A percentile compares a stretch with the other conserved stretches of the same genome.
phyloP scores from a whole-genome alignment of 352 stramenopile species.

The Phytophthora ramorum region DNA sequence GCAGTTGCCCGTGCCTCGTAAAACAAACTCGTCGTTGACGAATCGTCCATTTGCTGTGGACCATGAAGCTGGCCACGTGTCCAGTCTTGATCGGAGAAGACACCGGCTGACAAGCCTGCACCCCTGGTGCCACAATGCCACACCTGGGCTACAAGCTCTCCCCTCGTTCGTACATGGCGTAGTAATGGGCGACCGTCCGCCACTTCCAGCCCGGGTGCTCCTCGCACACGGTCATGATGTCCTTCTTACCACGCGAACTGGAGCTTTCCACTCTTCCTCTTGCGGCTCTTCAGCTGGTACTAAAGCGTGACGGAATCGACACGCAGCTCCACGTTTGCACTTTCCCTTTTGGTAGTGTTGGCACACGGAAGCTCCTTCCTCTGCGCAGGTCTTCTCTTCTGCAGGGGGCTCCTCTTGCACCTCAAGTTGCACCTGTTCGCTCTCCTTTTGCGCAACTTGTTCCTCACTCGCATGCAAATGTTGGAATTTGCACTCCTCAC shows the following conservation, averaged over 20 bases:
- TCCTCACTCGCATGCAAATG: slow-evolving; percentile 44
- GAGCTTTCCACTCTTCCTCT: slow-evolving; percentile 34
- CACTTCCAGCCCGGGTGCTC: no score
- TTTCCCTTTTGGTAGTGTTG: slow-evolving; percentile 76
- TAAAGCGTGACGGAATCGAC: slow-evolving; percentile 68
- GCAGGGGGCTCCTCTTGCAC: slow-evolving; percentile 32
- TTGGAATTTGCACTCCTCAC: slow-evolving; percentile 60
- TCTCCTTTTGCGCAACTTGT: slow-evolving; percentile 6
- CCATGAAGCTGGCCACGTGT: no score
- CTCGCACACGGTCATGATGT: no score
- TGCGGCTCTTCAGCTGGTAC: slow-evolving; percentile 14
- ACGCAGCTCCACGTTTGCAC: slow-evolving; percentile 67
- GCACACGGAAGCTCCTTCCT: slow-evolving; percentile 58
- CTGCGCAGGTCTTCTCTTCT: slow-evolving; percentile 47
- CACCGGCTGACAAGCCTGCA: no score
- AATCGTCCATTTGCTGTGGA: no score
- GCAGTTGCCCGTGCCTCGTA: no score
- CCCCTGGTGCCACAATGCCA: no score
- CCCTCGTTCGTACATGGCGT: no score
- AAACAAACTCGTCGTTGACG: no score
- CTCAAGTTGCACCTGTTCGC: slow-evolving; percentile 9
- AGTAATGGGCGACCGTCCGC: no score
- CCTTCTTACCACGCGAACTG: slow-evolving; percentile 51
- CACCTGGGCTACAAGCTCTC: no score
- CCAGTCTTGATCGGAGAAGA: no score